phyloP scores from a whole-genome alignment of 257 asterid species.

The Ligustrum vulgare region DNA sequence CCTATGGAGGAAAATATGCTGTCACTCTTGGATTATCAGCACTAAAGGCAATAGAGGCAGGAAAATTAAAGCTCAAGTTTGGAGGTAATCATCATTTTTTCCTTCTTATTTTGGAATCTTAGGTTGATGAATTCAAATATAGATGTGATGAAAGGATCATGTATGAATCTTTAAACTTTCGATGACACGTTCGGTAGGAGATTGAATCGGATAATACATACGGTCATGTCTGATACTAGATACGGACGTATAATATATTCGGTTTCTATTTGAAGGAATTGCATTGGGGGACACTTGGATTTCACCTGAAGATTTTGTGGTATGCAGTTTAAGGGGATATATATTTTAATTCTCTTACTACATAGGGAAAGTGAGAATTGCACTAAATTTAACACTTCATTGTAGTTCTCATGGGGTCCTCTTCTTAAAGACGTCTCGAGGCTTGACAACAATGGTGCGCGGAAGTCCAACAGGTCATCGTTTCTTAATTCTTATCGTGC shows the following conservation, averaged over 20 bases:
- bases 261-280: slow-evolving; percentile 46
- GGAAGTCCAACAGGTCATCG: slow-evolving; percentile 7
- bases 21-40: slow-evolving; percentile 88
- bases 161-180: slow-evolving; percentile 8
- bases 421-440: slow-evolving; percentile 9
- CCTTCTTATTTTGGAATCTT: background rate
- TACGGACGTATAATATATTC: background rate
- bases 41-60: slow-evolving; percentile 60
- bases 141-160: background rate
- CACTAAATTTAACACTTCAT: background rate
- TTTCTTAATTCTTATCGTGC: background rate
- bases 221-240: too few species aligned
- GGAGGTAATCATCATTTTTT: slow-evolving; percentile 48
- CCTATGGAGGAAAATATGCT: slow-evolving; percentile 93
- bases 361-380: slow-evolving; percentile 21
- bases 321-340: slow-evolving; percentile 16
- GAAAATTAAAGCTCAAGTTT: slow-evolving; percentile 69
- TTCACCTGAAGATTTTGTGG: slow-evolving; percentile 96
- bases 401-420: slow-evolving; percentile 12
- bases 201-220: too few species aligned
- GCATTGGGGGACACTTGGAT: slow-evolving; percentile 94
- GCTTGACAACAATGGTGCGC: slow-evolving; percentile 13
- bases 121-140: background rate
- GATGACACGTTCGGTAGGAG: background rate
- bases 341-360: slow-evolving; percentile 8